A percentile compares a stretch with the other conserved stretches of the same genome.
Conservation (phyloP, 2,329 filamentous ascomycete species). For the Aspergillus aculeatus region DNA sequence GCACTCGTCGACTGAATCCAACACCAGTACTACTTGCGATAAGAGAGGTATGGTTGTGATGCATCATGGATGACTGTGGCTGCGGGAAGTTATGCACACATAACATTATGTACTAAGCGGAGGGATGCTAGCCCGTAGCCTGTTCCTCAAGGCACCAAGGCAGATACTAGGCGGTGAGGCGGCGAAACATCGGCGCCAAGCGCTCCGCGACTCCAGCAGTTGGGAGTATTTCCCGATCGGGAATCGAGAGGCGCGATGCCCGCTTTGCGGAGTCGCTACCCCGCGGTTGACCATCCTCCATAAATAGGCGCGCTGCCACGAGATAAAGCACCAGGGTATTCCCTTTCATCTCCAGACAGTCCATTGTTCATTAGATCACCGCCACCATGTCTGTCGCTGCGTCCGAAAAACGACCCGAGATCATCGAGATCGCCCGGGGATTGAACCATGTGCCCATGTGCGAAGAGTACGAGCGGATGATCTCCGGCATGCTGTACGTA, state of each 20-base stretch:
- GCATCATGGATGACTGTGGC: too few relatives aligned
- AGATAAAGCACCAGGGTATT: constrained; percentile 37
- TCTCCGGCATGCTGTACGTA: constrained; percentile 37
- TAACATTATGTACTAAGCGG: too few relatives aligned
- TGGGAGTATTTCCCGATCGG: neutral
- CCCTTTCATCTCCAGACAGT: neutral
- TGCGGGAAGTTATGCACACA: too few relatives aligned
- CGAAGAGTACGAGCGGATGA: constrained; percentile 38
- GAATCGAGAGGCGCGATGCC: neutral
- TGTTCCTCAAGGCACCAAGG: constrained; percentile 18
- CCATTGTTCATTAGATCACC: neutral
- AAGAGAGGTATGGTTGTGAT: too few relatives aligned
- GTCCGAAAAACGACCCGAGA: constrained; percentile 28
- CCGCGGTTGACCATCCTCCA: neutral
- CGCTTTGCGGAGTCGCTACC: neutral
- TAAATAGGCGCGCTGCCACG: constrained; percentile 24
- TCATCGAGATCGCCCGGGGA: constrained; percentile 30
- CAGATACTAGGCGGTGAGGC: too few relatives aligned
- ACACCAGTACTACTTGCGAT: too few relatives aligned
- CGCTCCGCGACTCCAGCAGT: neutral
- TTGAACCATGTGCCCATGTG: constrained; percentile 28
- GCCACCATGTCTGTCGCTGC: constrained; percentile 17
- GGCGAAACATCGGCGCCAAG: neutral
- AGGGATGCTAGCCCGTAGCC: too few relatives aligned
- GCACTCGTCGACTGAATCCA: too few relatives aligned